Conservation (phyloP, 2,329 filamentous ascomycete genomes). For the Colletotrichum musae region DNA sequence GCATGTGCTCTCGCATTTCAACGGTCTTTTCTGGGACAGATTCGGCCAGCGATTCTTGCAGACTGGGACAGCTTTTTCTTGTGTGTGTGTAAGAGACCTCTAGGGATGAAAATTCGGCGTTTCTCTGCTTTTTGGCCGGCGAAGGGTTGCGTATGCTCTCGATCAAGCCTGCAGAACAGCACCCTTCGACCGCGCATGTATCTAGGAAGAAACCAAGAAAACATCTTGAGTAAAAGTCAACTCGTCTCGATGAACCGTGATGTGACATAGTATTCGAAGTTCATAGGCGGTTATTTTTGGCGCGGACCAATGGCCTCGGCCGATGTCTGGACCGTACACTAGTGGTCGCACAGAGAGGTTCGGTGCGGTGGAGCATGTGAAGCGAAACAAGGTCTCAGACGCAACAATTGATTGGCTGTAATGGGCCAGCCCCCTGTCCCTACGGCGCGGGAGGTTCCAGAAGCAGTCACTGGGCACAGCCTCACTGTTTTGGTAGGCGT, state of each 20-base stretch:
- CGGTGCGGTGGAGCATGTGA: slow-evolving; percentile 33
- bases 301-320: neutral
- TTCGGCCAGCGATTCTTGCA: slow-evolving; percentile 17
- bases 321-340: too few species aligned
- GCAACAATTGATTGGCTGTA: slow-evolving; percentile 17
- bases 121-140: slow-evolving; percentile 27
- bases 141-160: slow-evolving; percentile 25
- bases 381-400: slow-evolving; percentile 11
- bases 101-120: slow-evolving; percentile 37
- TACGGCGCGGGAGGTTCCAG: slow-evolving; percentile 22
- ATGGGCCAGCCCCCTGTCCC: neutral
- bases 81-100: slow-evolving; percentile 39
- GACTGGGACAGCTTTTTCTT: slow-evolving; percentile 28
- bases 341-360: neutral
- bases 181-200: slow-evolving; percentile 36
- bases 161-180: slow-evolving; percentile 7
- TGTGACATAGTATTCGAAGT: neutral
- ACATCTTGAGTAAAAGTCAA: neutral
- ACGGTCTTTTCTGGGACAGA: slow-evolving; percentile 26
- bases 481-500: slow-evolving; percentile 6
- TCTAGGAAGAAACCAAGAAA: slow-evolving; percentile 27
- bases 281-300: neutral
- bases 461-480: slow-evolving; percentile 32
- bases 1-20: slow-evolving; percentile 22
- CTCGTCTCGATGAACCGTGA: neutral